A percentile compares a stretch with the other conserved stretches of the same genome.
Conservation (phyloP, 1,284 basidiomycete genomes). For the Fomitopsis schrenkii region DNA sequence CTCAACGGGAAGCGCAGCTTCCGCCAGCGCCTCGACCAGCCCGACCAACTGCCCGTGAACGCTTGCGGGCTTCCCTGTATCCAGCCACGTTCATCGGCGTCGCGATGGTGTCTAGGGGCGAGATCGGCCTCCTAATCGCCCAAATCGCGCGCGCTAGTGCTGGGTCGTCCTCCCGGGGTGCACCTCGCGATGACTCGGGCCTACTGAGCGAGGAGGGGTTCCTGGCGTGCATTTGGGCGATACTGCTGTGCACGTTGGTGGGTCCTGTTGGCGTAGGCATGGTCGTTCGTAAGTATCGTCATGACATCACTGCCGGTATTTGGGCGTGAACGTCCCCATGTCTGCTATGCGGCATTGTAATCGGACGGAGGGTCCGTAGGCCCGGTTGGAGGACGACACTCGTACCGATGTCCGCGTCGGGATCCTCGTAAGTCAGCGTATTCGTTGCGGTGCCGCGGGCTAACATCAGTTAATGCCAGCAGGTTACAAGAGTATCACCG, state of each 20-base stretch:
- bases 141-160: conserved; percentile 18
- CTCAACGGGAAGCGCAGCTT: neutral
- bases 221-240: conserved; percentile 43
- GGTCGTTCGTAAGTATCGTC: conserved; percentile 18
- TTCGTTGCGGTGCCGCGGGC: too few relatives aligned
- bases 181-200: neutral
- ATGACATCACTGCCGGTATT: conserved; percentile 9
- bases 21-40: neutral
- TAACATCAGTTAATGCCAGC: too few relatives aligned
- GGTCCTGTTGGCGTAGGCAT: conserved; percentile 40
- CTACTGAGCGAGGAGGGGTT: conserved; percentile 38
- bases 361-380: too few relatives aligned
- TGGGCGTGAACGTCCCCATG: conserved; percentile 10
- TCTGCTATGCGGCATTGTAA: too few relatives aligned
- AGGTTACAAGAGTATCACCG: too few relatives aligned
- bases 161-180: neutral
- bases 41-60: neutral
- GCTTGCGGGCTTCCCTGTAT: conserved; percentile 6
- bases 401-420: too few relatives aligned
- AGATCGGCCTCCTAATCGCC: conserved; percentile 44
- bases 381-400: too few relatives aligned
- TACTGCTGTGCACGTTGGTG: conserved; percentile 44
- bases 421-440: too few relatives aligned
- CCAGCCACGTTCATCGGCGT: conserved; percentile 28
- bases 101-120: conserved; percentile 48